Conservation (phyloP, 1,139 yeast species). For the Hyphopichia pseudoburtonii region DNA sequence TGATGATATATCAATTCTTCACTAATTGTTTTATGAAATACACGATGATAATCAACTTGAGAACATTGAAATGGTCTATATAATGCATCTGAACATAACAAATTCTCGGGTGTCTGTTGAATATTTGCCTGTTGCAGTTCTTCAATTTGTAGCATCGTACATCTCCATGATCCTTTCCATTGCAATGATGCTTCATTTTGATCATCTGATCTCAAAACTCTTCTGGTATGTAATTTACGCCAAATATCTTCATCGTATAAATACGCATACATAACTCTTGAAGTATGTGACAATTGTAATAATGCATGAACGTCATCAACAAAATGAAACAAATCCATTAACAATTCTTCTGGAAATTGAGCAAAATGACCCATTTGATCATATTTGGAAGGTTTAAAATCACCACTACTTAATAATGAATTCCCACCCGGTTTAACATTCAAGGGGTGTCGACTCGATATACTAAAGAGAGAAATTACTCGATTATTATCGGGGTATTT, state of each 20-base stretch:
- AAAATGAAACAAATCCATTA: slow-evolving; percentile 46
- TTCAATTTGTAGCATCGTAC: slow-evolving; percentile 48
- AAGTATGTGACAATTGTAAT: slow-evolving; percentile 52
- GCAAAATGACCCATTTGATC: slow-evolving; percentile 55
- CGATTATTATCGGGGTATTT: slow-evolving; percentile 18
- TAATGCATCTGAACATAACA: slow-evolving; percentile 55
- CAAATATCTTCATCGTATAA: slow-evolving; percentile 75
- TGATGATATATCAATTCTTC: slow-evolving; percentile 43
- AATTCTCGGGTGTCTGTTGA: slow-evolving; percentile 34
- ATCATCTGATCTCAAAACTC: slow-evolving; percentile 10
- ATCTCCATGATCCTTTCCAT: slow-evolving; percentile 84
- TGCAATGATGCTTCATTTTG: slow-evolving; percentile 14
- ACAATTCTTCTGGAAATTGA: slow-evolving; percentile 57
- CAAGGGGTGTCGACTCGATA: slow-evolving; percentile 57
- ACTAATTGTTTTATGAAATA: slow-evolving; percentile 48
- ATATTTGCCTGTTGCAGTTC: slow-evolving; percentile 39
- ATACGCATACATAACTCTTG: slow-evolving; percentile 71
- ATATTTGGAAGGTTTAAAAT: slow-evolving; percentile 22
- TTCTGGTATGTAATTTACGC: slow-evolving; percentile 56
- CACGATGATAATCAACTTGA: slow-evolving; percentile 55
- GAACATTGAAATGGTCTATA: slow-evolving; percentile 82
- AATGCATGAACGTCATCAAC: slow-evolving; percentile 48
- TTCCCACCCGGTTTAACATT: slow-evolving; percentile 79
- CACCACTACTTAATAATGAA: slow-evolving; percentile 27
- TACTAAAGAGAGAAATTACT: slow-evolving; percentile 21